These are phyloP conservation scores for Trichophyton verrucosum DNA, from an alignment of 2,329 filamentous ascomycete genomes.

Conservation along the genomic window DNA sequence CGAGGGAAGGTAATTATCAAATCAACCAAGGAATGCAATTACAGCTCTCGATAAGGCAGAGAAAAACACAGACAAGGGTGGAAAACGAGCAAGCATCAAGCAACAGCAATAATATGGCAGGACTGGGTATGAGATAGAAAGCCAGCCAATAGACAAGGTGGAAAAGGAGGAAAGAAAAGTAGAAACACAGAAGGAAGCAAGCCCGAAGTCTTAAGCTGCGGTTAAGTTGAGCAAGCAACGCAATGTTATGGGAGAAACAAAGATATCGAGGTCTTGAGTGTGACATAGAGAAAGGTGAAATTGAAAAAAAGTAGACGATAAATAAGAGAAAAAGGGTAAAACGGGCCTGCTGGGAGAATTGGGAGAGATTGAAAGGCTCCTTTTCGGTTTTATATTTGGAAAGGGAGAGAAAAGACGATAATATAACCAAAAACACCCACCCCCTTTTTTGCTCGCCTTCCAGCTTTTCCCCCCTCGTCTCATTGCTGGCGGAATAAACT, in stretches of 20 bases:
- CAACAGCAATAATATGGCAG: neutral
- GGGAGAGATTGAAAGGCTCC: neutral
- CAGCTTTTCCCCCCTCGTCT: neutral
- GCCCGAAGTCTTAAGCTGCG: neutral
- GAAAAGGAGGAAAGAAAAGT: neutral
- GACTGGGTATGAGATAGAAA: neutral
- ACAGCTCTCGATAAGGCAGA: neutral
- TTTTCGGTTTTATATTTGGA: neutral
- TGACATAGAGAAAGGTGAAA: neutral
- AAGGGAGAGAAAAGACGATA: neutral
- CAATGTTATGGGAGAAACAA: neutral
- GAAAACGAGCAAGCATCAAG: neutral
- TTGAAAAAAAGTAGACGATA: neutral
- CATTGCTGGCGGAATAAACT: neutral
- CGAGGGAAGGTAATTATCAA: neutral
- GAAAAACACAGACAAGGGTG: neutral
- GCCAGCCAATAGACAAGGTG: neutral
- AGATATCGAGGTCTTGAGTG: neutral
- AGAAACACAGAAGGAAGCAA: neutral
- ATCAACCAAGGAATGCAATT: neutral
- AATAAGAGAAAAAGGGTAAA: neutral
- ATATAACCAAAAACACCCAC: neutral
- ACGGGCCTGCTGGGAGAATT: neutral
- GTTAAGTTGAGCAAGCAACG: neutral
- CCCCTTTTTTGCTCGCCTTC: neutral